A percentile compares a stretch with the other conserved stretches of the same genome.
Evolutionary conservation across 305 asterid species (phyloP).

Genomic region (Fraxinus latifolia): DNA sequence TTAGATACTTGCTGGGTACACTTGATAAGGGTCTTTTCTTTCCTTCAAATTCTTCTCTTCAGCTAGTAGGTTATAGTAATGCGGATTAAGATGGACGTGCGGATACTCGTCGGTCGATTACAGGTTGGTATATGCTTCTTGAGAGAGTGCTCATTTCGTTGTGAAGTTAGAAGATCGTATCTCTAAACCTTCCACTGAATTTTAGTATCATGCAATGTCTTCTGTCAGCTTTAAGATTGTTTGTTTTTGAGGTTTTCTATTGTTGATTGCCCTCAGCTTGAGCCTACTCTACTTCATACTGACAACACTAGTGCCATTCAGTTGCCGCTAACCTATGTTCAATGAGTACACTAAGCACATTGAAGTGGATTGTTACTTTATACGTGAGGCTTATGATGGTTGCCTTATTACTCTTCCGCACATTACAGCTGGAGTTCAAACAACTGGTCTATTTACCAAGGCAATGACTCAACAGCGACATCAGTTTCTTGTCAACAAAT

Average conservation of each 20-base stretch:
- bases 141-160: not conserved
- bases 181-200: not conserved
- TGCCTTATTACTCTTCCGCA: not conserved
- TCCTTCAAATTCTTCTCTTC: not conserved
- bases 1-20: not conserved
- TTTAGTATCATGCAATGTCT: not conserved
- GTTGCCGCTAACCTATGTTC: not conserved
- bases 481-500: not conserved
- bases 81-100: not conserved
- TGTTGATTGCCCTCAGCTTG: not conserved
- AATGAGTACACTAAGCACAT: not conserved
- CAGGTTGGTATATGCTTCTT: not conserved
- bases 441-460: not conserved
- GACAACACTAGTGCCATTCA: not conserved
- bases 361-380: not conserved
- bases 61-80: not conserved
- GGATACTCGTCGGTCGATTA: not conserved
- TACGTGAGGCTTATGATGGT: not conserved
- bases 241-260: not conserved
- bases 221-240: not conserved
- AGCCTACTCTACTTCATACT: not conserved
- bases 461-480: not conserved
- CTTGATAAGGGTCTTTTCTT: not conserved
- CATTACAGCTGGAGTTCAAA: not conserved
- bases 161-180: not conserved